A percentile compares a stretch with the other conserved stretches of the same genome.
Conservation (phyloP, 495 filamentous ascomycete species). For the Penicillium chermesinum region DNA sequence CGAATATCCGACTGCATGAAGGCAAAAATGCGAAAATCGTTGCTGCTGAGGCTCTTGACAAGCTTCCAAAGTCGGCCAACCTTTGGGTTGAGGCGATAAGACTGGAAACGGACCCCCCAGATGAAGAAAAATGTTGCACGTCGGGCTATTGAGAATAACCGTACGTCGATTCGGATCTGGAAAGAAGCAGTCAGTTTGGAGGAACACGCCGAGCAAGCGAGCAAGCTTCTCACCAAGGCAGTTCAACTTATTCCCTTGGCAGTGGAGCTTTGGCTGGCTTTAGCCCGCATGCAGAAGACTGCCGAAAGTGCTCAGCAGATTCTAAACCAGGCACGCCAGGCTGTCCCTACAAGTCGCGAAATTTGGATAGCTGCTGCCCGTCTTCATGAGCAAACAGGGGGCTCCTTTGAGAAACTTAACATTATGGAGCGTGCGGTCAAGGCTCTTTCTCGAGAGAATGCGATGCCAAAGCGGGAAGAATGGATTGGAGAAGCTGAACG, state of each 20-base stretch:
- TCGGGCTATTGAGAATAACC: constrained; percentile 82
- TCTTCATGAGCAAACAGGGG: constrained; percentile 89
- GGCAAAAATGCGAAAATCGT: constrained; percentile 91
- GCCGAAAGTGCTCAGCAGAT: constrained; percentile 89
- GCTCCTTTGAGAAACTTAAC: constrained; percentile 65
- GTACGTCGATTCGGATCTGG: constrained; percentile 90
- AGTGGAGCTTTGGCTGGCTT: constrained; percentile 89
- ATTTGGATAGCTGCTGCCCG: constrained; percentile 95
- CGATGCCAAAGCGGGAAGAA: constrained; percentile 94
- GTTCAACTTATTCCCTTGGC: constrained; percentile 90
- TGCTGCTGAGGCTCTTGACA: constrained; percentile 87
- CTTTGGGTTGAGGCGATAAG: constrained; percentile 96
- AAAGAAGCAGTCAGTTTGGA: constrained; percentile 96
- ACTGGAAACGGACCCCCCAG: constrained; percentile 70
- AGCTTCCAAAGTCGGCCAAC: constrained; percentile 79
- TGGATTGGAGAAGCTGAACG: constrained; percentile 95
- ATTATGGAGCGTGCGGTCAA: constrained; percentile 94
- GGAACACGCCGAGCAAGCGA: constrained; percentile 79
- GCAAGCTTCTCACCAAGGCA: constrained; percentile 82
- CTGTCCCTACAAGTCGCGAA: constrained; percentile 83
- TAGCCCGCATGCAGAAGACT: constrained; percentile 82
- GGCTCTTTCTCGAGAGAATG: constrained; percentile 82
- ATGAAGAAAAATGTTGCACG: constrained; percentile 87
- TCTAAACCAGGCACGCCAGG: constrained; percentile 90
- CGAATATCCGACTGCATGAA: constrained; percentile 89